Evolutionary conservation across 2,329 filamentous ascomycete species (phyloP), one percentile per base, ranked within the genome.

Genomic region (Fusarium compactum): DNA sequence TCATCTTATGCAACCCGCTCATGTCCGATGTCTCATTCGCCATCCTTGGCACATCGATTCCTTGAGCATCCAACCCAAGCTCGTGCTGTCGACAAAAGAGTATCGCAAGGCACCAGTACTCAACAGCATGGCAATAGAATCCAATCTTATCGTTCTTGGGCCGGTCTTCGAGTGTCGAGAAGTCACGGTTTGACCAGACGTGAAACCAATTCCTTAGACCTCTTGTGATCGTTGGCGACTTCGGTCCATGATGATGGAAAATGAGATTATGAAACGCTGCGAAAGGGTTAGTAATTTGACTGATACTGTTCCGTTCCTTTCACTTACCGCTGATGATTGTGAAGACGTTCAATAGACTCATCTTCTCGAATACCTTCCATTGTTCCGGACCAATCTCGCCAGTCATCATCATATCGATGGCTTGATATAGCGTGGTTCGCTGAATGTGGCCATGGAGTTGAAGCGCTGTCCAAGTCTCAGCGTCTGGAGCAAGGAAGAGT

Each of bases 181-280:
- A 38, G 24, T 34, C 25, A 12, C n/a, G 20, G 3, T 8, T 25
- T 2, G n/a, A 32, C 68, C 66, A 70, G 9, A 56, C 32, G 5
- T 16, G 34, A 3, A 58, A 48, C 66, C 58, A 70, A 8, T 70
- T 70, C 11, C 6, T 45, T 8, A 70, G 15, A 1, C 62, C 68
- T 34, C 29, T 1, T 14, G 30, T 25, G 5, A 70, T 41, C 3
- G 43, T 9, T 1, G 10, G 24, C 1, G 56, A 45, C 3, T 24
- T 38, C 32, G 58, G 32, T 8, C 66, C 58, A 3, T 64, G 44
- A 8, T 70, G 66, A 27, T 61, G 48, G 20, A 61, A 70, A 6
- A 70, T 56, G 2, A 70, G 58, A 22, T 67, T 67, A 22, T 70
- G 66, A 5, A 70, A 67, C 8, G 66, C 66, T 70, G 29, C 6